phyloP scores from a whole-genome alignment of 1,139 yeast species.

The Ashbya aceris region DNA sequence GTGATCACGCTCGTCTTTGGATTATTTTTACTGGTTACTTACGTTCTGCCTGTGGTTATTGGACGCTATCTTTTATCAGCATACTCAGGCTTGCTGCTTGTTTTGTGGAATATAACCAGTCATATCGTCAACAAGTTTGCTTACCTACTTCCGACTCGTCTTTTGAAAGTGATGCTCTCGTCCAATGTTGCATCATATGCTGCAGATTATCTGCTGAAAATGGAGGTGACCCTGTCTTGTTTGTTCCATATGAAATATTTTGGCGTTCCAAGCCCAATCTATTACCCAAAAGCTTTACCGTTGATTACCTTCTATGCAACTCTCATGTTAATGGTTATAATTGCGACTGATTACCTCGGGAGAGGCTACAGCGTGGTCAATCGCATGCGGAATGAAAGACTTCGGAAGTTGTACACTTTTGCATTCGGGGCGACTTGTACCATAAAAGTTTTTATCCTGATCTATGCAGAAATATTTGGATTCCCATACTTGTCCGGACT shows the following conservation, averaged over 20 bases:
- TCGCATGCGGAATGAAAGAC: slow-evolving; percentile 29
- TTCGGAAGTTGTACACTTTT: slow-evolving; percentile 40
- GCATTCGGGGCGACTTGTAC: slow-evolving; percentile 53
- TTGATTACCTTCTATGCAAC: slow-evolving; percentile 41
- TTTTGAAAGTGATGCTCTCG: no score
- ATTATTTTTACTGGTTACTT: slow-evolving; percentile 38
- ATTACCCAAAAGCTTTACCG: slow-evolving; percentile 21
- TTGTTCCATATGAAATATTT: no score
- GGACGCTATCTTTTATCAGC: slow-evolving; percentile 32
- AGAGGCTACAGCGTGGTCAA: slow-evolving; percentile 41
- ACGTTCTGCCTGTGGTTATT: slow-evolving; percentile 45
- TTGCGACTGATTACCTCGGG: slow-evolving; percentile 37
- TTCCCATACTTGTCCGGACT: slow-evolving; percentile 87
- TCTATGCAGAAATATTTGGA: slow-evolving; percentile 67
- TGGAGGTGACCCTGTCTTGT: no score
- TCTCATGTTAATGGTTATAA: slow-evolving; percentile 38
- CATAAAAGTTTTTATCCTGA: slow-evolving; percentile 63
- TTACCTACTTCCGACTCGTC: no score
- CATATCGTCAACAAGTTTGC: no score
- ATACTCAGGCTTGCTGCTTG: slow-evolving; percentile 7
- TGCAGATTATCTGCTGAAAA: no score
- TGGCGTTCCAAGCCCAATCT: no score
- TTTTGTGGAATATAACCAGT: no score
- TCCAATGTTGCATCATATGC: no score
- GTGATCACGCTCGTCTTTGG: slow-evolving; percentile 38